Conservation (phyloP, 1,284 basidiomycete species). For the Inonotus obliquus region DNA sequence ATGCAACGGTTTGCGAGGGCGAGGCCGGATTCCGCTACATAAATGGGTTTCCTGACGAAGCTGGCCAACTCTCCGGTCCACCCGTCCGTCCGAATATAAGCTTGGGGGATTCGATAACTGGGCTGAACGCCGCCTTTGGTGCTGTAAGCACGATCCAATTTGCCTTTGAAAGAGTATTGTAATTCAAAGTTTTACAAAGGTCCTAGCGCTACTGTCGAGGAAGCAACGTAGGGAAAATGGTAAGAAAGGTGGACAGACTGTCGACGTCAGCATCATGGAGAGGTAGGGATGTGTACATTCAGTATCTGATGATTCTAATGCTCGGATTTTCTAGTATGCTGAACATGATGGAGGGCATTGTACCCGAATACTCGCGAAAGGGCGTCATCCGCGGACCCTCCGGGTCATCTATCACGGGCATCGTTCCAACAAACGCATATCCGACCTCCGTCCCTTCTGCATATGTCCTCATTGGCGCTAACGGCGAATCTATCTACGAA, state of each 20-base stretch:
- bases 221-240: constrained; percentile 36
- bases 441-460: constrained; percentile 43
- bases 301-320: no score
- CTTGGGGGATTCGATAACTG: constrained; percentile 65
- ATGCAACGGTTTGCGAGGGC: constrained; percentile 69
- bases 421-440: constrained; percentile 69
- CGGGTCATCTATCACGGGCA: constrained; percentile 67
- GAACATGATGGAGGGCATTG: constrained; percentile 67
- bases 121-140: constrained; percentile 67
- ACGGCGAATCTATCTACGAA: constrained; percentile 63
- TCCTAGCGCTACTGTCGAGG: constrained; percentile 66
- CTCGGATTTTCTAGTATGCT: no score
- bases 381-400: constrained; percentile 64
- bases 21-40: constrained; percentile 70
- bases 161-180: background rate
- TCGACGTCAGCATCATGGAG: constrained; percentile 73
- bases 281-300: constrained; percentile 36
- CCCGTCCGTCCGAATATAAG: constrained; percentile 69
- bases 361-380: constrained; percentile 71
- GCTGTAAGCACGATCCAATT: constrained; percentile 39
- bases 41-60: constrained; percentile 57
- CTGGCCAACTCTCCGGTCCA: constrained; percentile 50
- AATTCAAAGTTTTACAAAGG: constrained; percentile 30
- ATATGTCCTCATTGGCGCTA: constrained; percentile 66
- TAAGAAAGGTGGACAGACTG: constrained; percentile 44